Conservation (phyloP, 441 rosid species). For the Croton laevigatus region DNA sequence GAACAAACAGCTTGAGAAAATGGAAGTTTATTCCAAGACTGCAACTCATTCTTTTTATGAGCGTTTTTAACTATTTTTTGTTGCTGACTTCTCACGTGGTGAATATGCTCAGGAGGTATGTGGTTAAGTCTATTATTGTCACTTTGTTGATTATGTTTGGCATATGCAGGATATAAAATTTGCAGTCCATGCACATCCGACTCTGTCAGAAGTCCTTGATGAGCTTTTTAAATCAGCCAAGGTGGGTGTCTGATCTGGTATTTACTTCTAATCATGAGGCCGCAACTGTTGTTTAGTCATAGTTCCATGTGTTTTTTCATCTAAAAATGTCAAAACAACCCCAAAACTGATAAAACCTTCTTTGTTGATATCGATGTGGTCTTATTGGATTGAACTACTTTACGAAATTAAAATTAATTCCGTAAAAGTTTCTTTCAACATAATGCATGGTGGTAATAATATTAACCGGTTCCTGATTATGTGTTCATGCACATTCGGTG, state of each 20-base stretch:
- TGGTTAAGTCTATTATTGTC: background rate
- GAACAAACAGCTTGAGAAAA: conserved; percentile 4
- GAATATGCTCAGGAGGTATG: background rate
- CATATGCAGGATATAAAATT: conserved; percentile 70
- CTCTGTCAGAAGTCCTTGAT: conserved; percentile 90
- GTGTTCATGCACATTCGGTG: conserved; percentile 14
- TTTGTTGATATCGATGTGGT: background rate
- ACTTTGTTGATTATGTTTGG: background rate
- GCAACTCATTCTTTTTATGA: background rate
- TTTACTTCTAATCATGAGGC: background rate
- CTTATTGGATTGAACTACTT: background rate
- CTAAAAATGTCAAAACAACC: too few species aligned
- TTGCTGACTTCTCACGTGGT: background rate
- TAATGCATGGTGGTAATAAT: background rate
- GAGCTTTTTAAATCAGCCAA: conserved; percentile 95
- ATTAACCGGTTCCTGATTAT: conserved; percentile 13
- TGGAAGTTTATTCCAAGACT: background rate
- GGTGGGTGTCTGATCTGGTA: conserved; percentile 43
- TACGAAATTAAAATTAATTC: background rate
- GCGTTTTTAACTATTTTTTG: background rate
- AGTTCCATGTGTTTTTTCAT: background rate
- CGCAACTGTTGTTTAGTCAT: background rate
- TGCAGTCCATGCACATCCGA: conserved; percentile 98
- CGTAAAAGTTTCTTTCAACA: background rate
- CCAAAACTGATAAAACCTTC: too few species aligned